A percentile compares a stretch with the other conserved stretches of the same genome.
These are phyloP conservation scores for Myxozyma lipomycoides DNA, from an alignment of 805 yeast genomes.

Conservation along the genomic window DNA sequence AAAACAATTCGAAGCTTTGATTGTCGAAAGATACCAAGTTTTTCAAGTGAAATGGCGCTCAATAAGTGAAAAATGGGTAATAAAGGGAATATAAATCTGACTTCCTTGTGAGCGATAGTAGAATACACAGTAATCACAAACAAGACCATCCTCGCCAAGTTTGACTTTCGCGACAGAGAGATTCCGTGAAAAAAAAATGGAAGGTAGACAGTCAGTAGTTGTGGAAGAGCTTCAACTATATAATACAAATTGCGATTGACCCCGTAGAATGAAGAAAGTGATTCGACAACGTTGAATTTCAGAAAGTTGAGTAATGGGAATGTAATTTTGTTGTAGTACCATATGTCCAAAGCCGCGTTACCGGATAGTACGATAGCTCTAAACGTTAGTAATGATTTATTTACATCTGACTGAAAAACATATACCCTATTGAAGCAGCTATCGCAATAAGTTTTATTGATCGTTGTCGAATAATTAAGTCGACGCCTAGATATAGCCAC, in stretches of 20 bases:
- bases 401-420: background rate
- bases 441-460: conserved; percentile 6
- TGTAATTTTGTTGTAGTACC: conserved; percentile 49
- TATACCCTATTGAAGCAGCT: conserved; percentile 25
- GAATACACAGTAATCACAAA: conserved; percentile 58
- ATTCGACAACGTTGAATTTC: conserved; percentile 70
- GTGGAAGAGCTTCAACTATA: conserved; percentile 74
- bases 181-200: conserved; percentile 57
- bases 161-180: conserved; percentile 28
- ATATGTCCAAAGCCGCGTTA: conserved; percentile 51
- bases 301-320: conserved; percentile 64
- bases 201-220: conserved; percentile 59
- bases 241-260: conserved; percentile 81
- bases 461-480: conserved; percentile 30
- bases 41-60: conserved; percentile 41
- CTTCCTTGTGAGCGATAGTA: conserved; percentile 76
- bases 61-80: conserved; percentile 66
- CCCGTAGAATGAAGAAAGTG: conserved; percentile 81
- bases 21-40: conserved; percentile 30
- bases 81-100: conserved; percentile 80
- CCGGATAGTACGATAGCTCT: conserved; percentile 36
- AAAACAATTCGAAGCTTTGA: conserved; percentile 1
- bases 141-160: conserved; percentile 36
- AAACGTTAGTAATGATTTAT: conserved; percentile 8
- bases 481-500: conserved; percentile 64